Evolutionary conservation across 2,329 filamentous ascomycete genomes (phyloP).

Genomic region (Plectosphaerella sp.): DNA sequence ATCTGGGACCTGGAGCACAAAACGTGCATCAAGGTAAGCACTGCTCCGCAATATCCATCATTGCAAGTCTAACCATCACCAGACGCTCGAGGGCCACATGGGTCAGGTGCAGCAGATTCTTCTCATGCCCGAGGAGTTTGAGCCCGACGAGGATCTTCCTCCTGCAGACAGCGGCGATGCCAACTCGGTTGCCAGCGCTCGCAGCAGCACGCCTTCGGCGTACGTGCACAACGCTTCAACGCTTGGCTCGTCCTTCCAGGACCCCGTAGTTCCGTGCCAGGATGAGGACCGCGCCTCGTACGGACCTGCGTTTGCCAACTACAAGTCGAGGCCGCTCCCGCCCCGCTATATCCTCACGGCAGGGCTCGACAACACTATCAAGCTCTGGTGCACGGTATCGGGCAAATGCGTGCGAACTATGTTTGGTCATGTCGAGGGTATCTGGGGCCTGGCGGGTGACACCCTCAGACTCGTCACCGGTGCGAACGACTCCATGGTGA

Average conservation of each 20-base stretch:
- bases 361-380: slow-evolving; percentile 82
- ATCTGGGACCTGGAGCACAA: slow-evolving; percentile 90
- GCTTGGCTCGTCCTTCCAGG: slow-evolving; percentile 13
- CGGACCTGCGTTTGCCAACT: slow-evolving; percentile 57
- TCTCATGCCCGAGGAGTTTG: slow-evolving; percentile 79
- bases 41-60: no score
- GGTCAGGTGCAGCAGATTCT: slow-evolving; percentile 93
- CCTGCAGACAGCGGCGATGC: slow-evolving; percentile 49
- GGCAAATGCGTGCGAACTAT: slow-evolving; percentile 85
- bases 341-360: slow-evolving; percentile 91
- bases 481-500: slow-evolving; percentile 90
- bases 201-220: slow-evolving; percentile 34
- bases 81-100: slow-evolving; percentile 78
- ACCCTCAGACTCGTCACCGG: slow-evolving; percentile 84
- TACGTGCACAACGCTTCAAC: slow-evolving; percentile 13
- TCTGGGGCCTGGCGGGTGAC: slow-evolving; percentile 90
- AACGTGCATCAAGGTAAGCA: slow-evolving; percentile 53
- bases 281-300: slow-evolving; percentile 50
- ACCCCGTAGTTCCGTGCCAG: not conserved
- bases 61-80: slow-evolving; percentile 19
- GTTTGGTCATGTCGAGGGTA: slow-evolving; percentile 93
- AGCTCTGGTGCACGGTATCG: slow-evolving; percentile 79
- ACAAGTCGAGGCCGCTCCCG: slow-evolving; percentile 63
- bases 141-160: slow-evolving; percentile 66
- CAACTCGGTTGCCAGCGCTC: slow-evolving; percentile 42